A percentile compares a stretch with the other conserved stretches of the same genome.
These are phyloP conservation scores for Yamadazyma takamatsuzukensis DNA, from an alignment of 805 yeast species.

Conservation along the genomic window DNA sequence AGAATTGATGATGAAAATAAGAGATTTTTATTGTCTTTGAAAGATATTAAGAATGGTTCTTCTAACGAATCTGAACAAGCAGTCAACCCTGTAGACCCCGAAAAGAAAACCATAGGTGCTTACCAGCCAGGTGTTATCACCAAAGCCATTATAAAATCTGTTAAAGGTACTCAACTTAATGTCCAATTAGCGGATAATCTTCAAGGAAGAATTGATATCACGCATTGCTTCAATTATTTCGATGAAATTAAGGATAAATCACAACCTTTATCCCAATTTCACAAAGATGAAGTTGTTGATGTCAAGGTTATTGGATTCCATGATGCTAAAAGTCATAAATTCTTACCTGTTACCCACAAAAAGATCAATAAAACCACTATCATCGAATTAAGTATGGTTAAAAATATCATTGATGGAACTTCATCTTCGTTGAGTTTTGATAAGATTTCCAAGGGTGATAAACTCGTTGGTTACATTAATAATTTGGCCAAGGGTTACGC, in stretches of 20 bases:
- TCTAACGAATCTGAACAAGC: constrained; percentile 27
- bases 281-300: constrained; percentile 52
- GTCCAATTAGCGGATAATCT: constrained; percentile 73
- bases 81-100: constrained; percentile 58
- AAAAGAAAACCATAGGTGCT: constrained; percentile 48
- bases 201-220: constrained; percentile 75
- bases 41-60: constrained; percentile 23
- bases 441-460: constrained; percentile 47
- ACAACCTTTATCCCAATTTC: constrained; percentile 58
- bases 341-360: constrained; percentile 58
- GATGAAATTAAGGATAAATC: constrained; percentile 54
- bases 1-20: constrained; percentile 64
- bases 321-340: constrained; percentile 65
- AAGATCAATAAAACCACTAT: constrained; percentile 52
- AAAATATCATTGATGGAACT: constrained; percentile 24
- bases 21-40: constrained; percentile 67
- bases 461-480: constrained; percentile 60
- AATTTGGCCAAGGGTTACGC: constrained; percentile 56
- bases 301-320: constrained; percentile 75
- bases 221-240: constrained; percentile 58
- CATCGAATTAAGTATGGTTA: constrained; percentile 60
- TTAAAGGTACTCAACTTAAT: constrained; percentile 71
- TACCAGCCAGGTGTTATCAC: constrained; percentile 58
- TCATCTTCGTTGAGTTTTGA: constrained; percentile 31
- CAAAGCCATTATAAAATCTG: constrained; percentile 54